Evolutionary conservation across 2,329 filamentous ascomycete species (phyloP), one percentile per base, ranked within the genome.

Genomic region (Sporothrix brasiliensis): DNA sequence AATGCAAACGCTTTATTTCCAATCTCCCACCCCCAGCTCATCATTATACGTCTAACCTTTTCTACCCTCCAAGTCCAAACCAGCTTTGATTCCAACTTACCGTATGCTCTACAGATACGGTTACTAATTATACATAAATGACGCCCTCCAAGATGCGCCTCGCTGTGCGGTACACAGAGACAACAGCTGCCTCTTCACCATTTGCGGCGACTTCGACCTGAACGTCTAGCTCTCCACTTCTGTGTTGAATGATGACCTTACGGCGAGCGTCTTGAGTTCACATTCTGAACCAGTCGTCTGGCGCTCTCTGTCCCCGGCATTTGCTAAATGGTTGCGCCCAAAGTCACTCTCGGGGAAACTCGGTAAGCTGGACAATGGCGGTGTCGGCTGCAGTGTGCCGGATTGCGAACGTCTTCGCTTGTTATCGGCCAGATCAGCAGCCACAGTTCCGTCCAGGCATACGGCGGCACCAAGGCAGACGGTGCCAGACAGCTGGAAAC

Each of bases 401-500:
- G 21, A 27, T 13, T 54, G 52, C 27, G 52, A 54, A 27, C 52
- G 14, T 54, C 52, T 54, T 11, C 52, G 53, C 27, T 70, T 27
- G 24, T 66, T 44, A 0, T 41, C 9, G 56, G 21, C 21, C 16
- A 61, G 30, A 14, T 60, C 56, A 14, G 65, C 53, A 27, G 71
- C 63, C 2, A 85, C 78, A 0, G 82, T 83, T 0, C 82, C 82
- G 1, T 77, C 72, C 14, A 82, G 76, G 49, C 79, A 78, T 4
- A 81, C 79, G 4, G 83, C 83, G 1, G 81, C 79, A 3, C 81
- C 83, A 16, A 86, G 72, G 14, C 83, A 82, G 19, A 86, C 78
- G 0, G 82, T 84, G 0, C 84, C 82, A 0, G 85, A 86, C 30
- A 86, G 81, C n/a, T 84, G 85, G 0, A 87, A 78, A 16, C 82